Evolutionary conservation across 2,329 filamentous ascomycete genomes (phyloP), one percentile per base, ranked within the genome.

Genomic region (Clonostachys chloroleuca): DNA sequence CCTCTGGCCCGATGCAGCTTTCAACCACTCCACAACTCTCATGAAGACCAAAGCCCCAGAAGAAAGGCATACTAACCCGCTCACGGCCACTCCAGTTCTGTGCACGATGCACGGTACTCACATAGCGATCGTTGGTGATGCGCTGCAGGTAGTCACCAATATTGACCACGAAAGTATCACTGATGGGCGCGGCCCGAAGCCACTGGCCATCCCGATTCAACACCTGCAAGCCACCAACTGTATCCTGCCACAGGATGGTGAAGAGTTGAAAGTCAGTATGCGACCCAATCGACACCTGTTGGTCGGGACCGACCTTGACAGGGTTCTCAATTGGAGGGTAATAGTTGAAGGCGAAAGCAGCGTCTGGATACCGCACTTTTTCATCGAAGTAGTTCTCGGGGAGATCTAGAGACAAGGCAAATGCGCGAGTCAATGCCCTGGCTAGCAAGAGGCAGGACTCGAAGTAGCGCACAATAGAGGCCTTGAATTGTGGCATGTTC

Each of bases 211-310:
- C 47, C 0, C 56, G 56, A 36, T 69, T 65, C 37, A 72, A 56
- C 1, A 77, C 70, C 51, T 77, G 62, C 12, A 78, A 59, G 0
- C 70, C 73, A 6, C 68, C 66, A 16, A 61, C 52, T 4, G 56
- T 51, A 47, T 74, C 70, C 52, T 76, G 73, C 52, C 70, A 65
- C 4, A 77, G 60, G 6, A 76, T 62, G 2, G 72, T 77, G 47
- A 80, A 74, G 34, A 76, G 63, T 42, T 77, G 73, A 43, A 77
- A 73, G 54, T 78, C 78, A 1, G 75, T 80, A 53, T 78, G 77
- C 14, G 70, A 74, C 10, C 75, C 74, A 36, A 74, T 67, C 6
- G 70, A 69, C 24, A 73, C 66, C 24, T 51, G 43, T n/a, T 47
- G 30, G 8, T 18, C 16, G 4, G 24, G 3, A 13, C 24, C 12